Evolutionary conservation across 805 yeast genomes (phyloP).

Genomic region (Phaffomyces antillensis): DNA sequence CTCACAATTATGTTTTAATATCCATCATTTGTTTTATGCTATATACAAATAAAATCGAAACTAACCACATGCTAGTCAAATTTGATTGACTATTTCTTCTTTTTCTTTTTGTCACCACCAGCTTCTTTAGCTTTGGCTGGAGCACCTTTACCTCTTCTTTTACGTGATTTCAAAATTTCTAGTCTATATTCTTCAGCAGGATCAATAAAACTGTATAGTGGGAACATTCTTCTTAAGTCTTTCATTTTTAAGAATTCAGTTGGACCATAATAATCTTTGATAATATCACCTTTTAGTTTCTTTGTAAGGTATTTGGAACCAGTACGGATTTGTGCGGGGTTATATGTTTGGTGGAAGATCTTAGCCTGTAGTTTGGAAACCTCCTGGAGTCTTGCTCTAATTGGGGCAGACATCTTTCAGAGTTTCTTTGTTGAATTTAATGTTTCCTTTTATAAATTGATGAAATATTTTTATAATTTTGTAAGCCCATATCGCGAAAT

Average conservation of each 20-base stretch:
- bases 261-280: conserved; percentile 69
- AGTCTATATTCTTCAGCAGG: conserved; percentile 67
- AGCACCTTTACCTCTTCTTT: conserved; percentile 85
- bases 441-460: not conserved
- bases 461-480: not conserved
- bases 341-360: conserved; percentile 64
- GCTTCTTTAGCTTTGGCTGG: conserved; percentile 64
- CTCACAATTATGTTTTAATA: no score
- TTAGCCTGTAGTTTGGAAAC: conserved; percentile 54
- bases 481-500: not conserved
- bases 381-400: conserved; percentile 42
- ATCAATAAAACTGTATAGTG: conserved; percentile 45
- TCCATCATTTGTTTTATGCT: not conserved
- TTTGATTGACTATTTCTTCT: conserved; percentile 26
- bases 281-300: conserved; percentile 66
- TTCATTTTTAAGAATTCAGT: conserved; percentile 58
- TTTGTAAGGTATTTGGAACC: conserved; percentile 65
- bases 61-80: not conserved
- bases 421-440: not conserved
- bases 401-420: conserved; percentile 25
- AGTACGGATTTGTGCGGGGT: conserved; percentile 58
- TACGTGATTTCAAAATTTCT: conserved; percentile 35
- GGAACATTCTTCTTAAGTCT: conserved; percentile 48
- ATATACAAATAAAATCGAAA: conserved; percentile 6
- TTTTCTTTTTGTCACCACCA: conserved; percentile 31